Evolutionary conservation across 441 rosid species (phyloP).

Genomic region (Macaranga tanarius): DNA sequence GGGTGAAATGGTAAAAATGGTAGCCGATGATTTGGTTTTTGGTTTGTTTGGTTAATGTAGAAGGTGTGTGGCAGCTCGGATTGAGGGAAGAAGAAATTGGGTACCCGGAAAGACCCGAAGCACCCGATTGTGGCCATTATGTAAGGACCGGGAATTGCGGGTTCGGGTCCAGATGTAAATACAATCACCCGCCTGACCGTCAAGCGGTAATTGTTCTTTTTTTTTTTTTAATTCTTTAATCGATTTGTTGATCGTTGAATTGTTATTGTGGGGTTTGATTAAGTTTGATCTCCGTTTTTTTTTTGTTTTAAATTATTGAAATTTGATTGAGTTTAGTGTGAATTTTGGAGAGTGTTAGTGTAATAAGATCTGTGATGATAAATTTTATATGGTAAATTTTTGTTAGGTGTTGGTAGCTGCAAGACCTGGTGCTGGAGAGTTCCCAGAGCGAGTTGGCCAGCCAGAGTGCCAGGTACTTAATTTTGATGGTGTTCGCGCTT

Average conservation of each 20-base stretch:
- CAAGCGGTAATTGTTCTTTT: conserved; percentile 47
- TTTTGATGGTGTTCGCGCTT: too few relatives aligned
- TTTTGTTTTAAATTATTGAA: conserved; percentile 12
- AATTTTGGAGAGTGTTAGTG: conserved; percentile 3
- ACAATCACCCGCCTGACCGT: conserved; percentile 87
- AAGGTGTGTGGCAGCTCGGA: conserved; percentile 61
- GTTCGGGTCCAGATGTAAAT: conserved; percentile 82
- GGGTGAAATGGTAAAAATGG: background rate
- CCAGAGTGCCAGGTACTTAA: conserved; percentile 79
- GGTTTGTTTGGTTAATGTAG: conserved; percentile 41
- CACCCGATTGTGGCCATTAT: conserved; percentile 71
- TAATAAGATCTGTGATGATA: conserved; percentile 19
- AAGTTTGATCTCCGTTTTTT: conserved; percentile 17
- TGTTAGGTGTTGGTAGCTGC: conserved; percentile 60
- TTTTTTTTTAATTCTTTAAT: too few relatives aligned
- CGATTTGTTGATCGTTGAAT: conserved; percentile 24
- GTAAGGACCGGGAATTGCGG: conserved; percentile 77
- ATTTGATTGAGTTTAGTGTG: conserved; percentile 4
- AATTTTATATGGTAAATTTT: conserved; percentile 9
- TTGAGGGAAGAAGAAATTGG: conserved; percentile 51
- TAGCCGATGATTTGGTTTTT: conserved; percentile 13
- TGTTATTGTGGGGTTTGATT: conserved; percentile 6
- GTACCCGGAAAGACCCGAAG: conserved; percentile 76
- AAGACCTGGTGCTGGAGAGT: conserved; percentile 57
- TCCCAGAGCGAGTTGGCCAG: conserved; percentile 79